Evolutionary conservation across 179 eudicot species (phyloP), one percentile per base, ranked within the genome.

Genomic region (Sideroxylon spinosum): DNA sequence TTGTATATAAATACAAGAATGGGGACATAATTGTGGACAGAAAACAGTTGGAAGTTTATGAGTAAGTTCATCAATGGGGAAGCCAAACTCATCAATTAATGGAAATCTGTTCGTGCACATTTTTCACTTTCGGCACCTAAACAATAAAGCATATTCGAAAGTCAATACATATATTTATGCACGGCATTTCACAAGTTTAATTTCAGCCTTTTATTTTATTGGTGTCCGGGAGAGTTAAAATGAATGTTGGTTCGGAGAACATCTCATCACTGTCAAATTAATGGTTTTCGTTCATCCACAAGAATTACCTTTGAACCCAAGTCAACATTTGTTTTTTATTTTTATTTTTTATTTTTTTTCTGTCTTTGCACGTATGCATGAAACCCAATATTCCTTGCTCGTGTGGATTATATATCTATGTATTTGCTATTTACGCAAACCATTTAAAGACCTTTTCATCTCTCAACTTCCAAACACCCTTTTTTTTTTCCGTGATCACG

Each of bases 401-500:
- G 63, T 59, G 63, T 19, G 22, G 22, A 3, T 6, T 8, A 59
- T 59, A n/a, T 17, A 59, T 16, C 23, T 59, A 59, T 16, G 63
- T 13, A 59, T 37, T 37, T 37, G 3, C 5, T 37, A 59, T 59
- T 17, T 17, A 59, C 22, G 20, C 23, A 59, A 59, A 13, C 22
- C 22, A 14, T 19, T 59, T 16, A 17, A 59, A 59, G 23, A 59
- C 8, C 7, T 59, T 59, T 17, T 59, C 63, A 16, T 59, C 23
- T 37, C 44, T 37, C 63, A 59, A 46, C 81, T 70, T 60, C 56
- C 53, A 10, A 46, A 48, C 20, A 76, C 49, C n/a, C n/a, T n/a
- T n/a, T n/a, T n/a, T n/a, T n/a, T 70, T 76, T 78, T 52, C n/a
- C 17, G 3, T 3, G 44, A 50, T 78, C 90, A 87, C 90, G 86